Conservation (phyloP, 345 rosid genomes). For the Euphorbia peplus region DNA sequence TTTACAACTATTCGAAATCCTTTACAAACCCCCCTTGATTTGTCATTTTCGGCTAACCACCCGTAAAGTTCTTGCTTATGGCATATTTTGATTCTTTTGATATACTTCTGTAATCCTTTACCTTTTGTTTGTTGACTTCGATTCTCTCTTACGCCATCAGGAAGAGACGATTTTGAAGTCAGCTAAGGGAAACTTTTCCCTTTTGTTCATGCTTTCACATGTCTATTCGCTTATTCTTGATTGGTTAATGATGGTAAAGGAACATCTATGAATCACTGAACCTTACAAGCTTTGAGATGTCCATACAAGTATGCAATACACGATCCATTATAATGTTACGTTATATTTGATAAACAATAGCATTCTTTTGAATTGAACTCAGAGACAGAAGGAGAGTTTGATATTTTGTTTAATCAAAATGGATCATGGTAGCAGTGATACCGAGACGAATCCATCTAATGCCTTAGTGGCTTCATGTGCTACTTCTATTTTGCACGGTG, state of each 20-base stretch:
- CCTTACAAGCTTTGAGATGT: slow-evolving; percentile 17
- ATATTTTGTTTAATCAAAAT: slow-evolving; percentile 22
- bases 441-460: neutral
- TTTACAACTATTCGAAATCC: neutral
- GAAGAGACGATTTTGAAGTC: slow-evolving; percentile 28
- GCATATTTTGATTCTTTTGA: neutral
- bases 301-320: neutral
- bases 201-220: slow-evolving; percentile 3
- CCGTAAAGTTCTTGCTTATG: too few relatives aligned
- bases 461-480: slow-evolving; percentile 15
- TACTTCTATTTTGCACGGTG: slow-evolving; percentile 52
- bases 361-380: neutral
- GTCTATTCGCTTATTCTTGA: neutral
- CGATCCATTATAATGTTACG: neutral
- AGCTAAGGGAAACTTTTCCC: slow-evolving; percentile 1
- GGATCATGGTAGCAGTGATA: slow-evolving; percentile 15
- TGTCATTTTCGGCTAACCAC: neutral
- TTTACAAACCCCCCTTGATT: neutral
- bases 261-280: slow-evolving; percentile 10
- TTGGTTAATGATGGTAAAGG: slow-evolving; percentile 1
- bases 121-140: neutral
- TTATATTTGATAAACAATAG: slow-evolving; percentile 1
- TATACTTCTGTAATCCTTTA: neutral
- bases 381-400: slow-evolving; percentile 13
- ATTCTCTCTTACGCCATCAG: neutral